A percentile compares a stretch with the other conserved stretches of the same genome.
These are phyloP conservation scores for Pichia terricola DNA, from an alignment of 1,139 yeast genomes.

Conservation along the genomic window DNA sequence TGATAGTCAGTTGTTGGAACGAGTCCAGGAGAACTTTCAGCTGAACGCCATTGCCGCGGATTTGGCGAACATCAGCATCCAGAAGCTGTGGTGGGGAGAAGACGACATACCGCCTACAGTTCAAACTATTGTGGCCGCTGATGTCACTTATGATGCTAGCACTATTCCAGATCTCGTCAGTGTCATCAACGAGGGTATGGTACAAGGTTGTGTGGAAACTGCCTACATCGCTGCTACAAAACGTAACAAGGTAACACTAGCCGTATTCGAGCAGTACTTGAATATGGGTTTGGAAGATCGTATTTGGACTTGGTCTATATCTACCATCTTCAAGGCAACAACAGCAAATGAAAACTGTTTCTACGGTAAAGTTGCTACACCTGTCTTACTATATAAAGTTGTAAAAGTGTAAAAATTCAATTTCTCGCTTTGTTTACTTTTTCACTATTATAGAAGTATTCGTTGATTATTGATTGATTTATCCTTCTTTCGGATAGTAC, in stretches of 20 bases:
- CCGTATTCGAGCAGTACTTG: slow-evolving; percentile 42
- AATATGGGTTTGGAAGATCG: slow-evolving; percentile 14
- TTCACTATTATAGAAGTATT: no score
- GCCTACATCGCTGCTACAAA: slow-evolving; percentile 66
- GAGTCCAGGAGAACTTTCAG: slow-evolving; percentile 35
- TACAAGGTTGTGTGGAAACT: slow-evolving; percentile 15
- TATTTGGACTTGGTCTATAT: not conserved
- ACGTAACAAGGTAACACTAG: slow-evolving; percentile 51
- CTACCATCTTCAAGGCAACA: not conserved
- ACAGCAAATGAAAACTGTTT: no score
- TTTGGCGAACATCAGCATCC: slow-evolving; percentile 23
- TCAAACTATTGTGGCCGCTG: slow-evolving; percentile 65
- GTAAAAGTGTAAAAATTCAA: no score
- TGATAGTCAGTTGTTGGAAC: slow-evolving; percentile 51
- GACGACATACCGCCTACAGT: slow-evolving; percentile 31
- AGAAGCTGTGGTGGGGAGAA: slow-evolving; percentile 56
- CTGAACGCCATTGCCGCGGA: slow-evolving; percentile 31
- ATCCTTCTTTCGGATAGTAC: no score
- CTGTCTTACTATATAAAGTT: no score
- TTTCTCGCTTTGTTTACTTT: no score
- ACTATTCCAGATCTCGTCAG: slow-evolving; percentile 47
- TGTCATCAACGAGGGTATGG: slow-evolving; percentile 33
- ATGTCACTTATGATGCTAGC: slow-evolving; percentile 71
- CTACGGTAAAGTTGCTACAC: no score
- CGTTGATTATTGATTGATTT: no score